phyloP scores from a whole-genome alignment of 371 early-diverging fungal species.

The Mucor sp. region DNA sequence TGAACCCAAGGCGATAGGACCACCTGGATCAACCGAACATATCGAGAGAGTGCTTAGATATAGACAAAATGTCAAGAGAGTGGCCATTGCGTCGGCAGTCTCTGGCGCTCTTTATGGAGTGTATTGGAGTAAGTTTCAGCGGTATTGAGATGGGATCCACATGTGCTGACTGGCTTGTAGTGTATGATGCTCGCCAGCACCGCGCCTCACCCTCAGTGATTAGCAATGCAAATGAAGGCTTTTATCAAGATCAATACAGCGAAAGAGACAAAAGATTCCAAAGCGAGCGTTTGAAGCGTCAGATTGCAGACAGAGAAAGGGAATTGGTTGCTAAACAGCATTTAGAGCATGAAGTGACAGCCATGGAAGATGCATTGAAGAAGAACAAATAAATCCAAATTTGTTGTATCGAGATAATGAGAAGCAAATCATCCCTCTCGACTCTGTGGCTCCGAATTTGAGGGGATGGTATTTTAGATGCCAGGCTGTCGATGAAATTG shows the following conservation, averaged over 20 bases:
- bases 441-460: neutral
- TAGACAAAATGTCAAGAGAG: slow-evolving; percentile 24
- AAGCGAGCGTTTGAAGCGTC: slow-evolving; percentile 17
- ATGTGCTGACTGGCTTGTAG: slow-evolving; percentile 14
- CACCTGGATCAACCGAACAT: slow-evolving; percentile 41
- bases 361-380: slow-evolving; percentile 9
- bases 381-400: slow-evolving; percentile 5
- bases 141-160: neutral
- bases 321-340: slow-evolving; percentile 17
- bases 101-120: slow-evolving; percentile 28
- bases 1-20: slow-evolving; percentile 42
- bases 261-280: slow-evolving; percentile 32
- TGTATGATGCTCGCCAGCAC: slow-evolving; percentile 34
- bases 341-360: slow-evolving; percentile 13
- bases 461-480: neutral
- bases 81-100: slow-evolving; percentile 26
- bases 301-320: slow-evolving; percentile 14
- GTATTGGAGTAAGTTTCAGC: slow-evolving; percentile 30
- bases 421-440: neutral
- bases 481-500: neutral
- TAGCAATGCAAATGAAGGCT: slow-evolving; percentile 5
- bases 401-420: neutral
- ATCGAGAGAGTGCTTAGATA: slow-evolving; percentile 25
- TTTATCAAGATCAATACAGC: slow-evolving; percentile 44
- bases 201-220: slow-evolving; percentile 33